Conservation (phyloP, 257 asterid genomes). For the Apocynum venetum region DNA sequence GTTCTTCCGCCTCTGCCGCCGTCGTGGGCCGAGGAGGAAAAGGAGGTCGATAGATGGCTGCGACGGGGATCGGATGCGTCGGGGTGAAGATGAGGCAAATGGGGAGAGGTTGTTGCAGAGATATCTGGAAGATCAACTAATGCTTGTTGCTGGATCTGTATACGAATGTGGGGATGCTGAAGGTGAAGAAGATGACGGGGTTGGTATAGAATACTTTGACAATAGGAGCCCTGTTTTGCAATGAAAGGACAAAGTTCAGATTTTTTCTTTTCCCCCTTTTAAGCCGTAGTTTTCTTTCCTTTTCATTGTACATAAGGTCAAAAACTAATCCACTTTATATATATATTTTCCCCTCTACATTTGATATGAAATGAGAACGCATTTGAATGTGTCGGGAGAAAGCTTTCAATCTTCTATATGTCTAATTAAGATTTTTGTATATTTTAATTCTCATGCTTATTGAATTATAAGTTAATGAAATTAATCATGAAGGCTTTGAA, state of each 20-base stretch:
- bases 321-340: no score
- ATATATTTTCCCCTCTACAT: no score
- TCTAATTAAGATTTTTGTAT: no score
- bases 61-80: slow-evolving; percentile 8
- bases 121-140: slow-evolving; percentile 37
- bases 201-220: slow-evolving; percentile 37
- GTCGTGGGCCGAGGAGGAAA: slow-evolving; percentile 9
- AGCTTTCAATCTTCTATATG: no score
- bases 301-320: no score
- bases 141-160: slow-evolving; percentile 25
- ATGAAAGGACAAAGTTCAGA: slow-evolving; percentile 10
- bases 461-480: no score
- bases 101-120: slow-evolving; percentile 30
- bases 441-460: no score
- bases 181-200: slow-evolving; percentile 24
- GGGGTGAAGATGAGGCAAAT: slow-evolving; percentile 10
- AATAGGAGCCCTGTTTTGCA: slow-evolving; percentile 43
- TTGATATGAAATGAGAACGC: no score
- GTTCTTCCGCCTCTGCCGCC: slow-evolving; percentile 11
- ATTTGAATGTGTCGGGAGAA: no score
- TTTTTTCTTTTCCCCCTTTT: no score
- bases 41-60: background rate
- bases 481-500: no score
- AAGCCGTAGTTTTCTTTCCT: no score
- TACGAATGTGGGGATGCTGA: slow-evolving; percentile 24